Evolutionary conservation across 805 yeast genomes (phyloP).

Genomic region (Wickerhamiella australiensis): DNA sequence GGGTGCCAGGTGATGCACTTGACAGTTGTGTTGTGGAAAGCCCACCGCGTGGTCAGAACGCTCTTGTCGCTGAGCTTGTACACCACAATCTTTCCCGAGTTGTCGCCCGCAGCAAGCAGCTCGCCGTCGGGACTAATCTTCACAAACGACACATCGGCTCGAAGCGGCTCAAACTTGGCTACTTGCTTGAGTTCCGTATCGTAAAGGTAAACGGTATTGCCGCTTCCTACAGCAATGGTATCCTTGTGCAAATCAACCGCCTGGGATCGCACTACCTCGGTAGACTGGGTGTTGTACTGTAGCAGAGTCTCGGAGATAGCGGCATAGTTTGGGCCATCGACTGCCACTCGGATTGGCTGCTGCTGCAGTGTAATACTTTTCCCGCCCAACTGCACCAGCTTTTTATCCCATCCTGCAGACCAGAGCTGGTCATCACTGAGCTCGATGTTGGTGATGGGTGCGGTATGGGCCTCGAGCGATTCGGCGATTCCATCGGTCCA

Average conservation of each 20-base stretch:
- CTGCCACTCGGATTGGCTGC: conserved; percentile 42
- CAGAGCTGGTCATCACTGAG: conserved; percentile 26
- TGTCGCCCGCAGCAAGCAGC: conserved; percentile 74
- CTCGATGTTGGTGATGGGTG: conserved; percentile 50
- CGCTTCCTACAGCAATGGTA: conserved; percentile 41
- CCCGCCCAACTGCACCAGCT: conserved; percentile 36
- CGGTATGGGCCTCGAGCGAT: conserved; percentile 40
- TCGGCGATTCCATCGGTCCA: conserved; percentile 42
- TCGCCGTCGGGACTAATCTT: conserved; percentile 59
- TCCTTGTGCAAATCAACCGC: conserved; percentile 35
- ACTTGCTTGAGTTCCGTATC: conserved; percentile 26
- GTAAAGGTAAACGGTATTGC: conserved; percentile 35
- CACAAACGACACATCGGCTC: conserved; percentile 52
- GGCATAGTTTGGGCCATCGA: conserved; percentile 30
- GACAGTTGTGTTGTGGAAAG: conserved; percentile 80
- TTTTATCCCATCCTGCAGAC: conserved; percentile 87
- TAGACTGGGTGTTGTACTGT: conserved; percentile 25
- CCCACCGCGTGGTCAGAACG: conserved; percentile 77
- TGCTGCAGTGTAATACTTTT: conserved; percentile 27
- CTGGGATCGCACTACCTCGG: conserved; percentile 31
- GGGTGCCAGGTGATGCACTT: conserved; percentile 67
- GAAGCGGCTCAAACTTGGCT: conserved; percentile 35
- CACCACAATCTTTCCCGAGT: conserved; percentile 72
- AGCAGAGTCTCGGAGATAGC: conserved; percentile 37
- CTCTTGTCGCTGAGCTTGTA: conserved; percentile 43